Percentiles rank a stretch among this genome's conserved stretches.
These are phyloP conservation scores for Dictyostelium discoideum DNA, from an alignment of 78 protist species.

Conservation along the genomic window dicty_2.7 NC_007089.4:1727001-1727500, in stretches of 20 bases:
- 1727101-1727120: neutral
- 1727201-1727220: neutral
- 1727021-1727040: neutral
- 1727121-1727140: too few species aligned
- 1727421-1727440: neutral
- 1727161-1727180: constrained; percentile 7
- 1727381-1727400: neutral
- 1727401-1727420: neutral
- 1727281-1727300: neutral
- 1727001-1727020: neutral
- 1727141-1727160: neutral
- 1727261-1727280: neutral
- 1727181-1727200: neutral
- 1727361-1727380: neutral
- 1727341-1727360: neutral
- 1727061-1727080: neutral
- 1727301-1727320: neutral
- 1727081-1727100: neutral
- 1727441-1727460: neutral
- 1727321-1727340: neutral
- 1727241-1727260: neutral
- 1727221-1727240: neutral
- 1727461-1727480: neutral
- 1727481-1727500: neutral
- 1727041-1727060: neutral